Base-by-base conservation (phyloP, 2,329 filamentous ascomycete genomes). In the Epichloe amarillans region DNA sequence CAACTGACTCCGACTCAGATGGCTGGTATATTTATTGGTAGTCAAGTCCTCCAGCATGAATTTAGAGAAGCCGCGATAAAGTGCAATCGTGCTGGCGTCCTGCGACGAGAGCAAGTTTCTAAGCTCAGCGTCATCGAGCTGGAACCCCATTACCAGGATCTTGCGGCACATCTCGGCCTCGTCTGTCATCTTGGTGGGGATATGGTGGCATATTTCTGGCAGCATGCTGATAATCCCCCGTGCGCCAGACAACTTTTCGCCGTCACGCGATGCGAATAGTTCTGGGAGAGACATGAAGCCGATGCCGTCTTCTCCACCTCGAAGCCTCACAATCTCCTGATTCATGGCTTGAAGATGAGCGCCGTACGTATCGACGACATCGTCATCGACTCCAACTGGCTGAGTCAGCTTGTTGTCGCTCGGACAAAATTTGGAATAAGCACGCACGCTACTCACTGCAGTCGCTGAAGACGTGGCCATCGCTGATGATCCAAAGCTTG, bases 41-140 rank as follows among this genome's bases (percentile, higher is more conserved):
- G 60, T 57, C 5, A 64, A 55, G 49, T 66, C 64, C 50, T 66
- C 59, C 26, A 66, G 57, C 62, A 66, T 83, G 42, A 86, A 68
- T 38, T 80, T 77, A 23, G 80, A 82, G 61, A 82, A 84, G 43
- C 76, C 71, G 50, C 74, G 72, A 61, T 85, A 83, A 51, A 73
- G 69, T 4, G 71, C 69, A 36, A 86, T 64, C 23, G 57, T 54
- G 54, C 60, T 50, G 54, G 62, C n/a, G 56, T 65, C 58, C 56
- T 59, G 61, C 23, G 57, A 55, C 42, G 62, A 56, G 52, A 64
- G 57, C 51, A 42, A 17, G 54, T 53, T 50, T 57, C 47, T 56
- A 60, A 54, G 54, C 61, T 56, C 53, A 54, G 52, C 53, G 60
- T 49, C 57, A 56, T 63, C 57, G 56, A 70, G 50, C 61, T 64